Conservation (phyloP, 202 grass and related monocot genomes). For the Schoenoplectus tabernaemontani region DNA sequence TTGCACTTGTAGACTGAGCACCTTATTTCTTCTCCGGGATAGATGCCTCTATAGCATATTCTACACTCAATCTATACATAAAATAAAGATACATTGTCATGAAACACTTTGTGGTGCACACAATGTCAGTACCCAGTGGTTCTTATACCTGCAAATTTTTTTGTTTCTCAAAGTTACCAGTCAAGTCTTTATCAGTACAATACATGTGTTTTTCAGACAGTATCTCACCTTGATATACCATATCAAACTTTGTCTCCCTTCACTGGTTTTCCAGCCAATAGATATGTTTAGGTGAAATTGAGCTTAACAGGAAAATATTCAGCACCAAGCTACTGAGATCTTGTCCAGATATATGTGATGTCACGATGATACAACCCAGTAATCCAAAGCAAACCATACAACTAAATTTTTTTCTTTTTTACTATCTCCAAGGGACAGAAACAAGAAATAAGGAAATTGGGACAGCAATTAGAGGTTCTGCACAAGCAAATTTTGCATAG, state of each 20-base stretch:
- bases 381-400: not conserved
- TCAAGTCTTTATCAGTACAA: not conserved
- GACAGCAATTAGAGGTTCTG: not conserved
- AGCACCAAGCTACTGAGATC: not conserved
- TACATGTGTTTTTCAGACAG: not conserved
- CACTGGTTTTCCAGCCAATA: too few relatives aligned
- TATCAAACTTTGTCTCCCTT: too few relatives aligned
- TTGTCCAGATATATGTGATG: not conserved
- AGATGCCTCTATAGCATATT: slow-evolving; percentile 59
- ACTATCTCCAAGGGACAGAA: not conserved
- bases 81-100: slow-evolving; percentile 15
- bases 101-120: not conserved
- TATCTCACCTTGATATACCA: not conserved
- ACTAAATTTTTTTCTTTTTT: not conserved
- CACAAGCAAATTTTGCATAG: not conserved
- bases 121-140: not conserved
- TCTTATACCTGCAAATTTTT: not conserved
- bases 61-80: slow-evolving; percentile 67
- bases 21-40: slow-evolving; percentile 57
- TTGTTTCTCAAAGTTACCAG: not conserved
- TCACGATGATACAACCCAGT: not conserved
- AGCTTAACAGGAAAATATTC: not conserved
- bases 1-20: slow-evolving; percentile 51
- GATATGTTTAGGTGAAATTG: not conserved
- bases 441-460: not conserved